Conservation (phyloP, 176 grass and related monocot genomes). For the Phyllostachys edulis region DNA sequence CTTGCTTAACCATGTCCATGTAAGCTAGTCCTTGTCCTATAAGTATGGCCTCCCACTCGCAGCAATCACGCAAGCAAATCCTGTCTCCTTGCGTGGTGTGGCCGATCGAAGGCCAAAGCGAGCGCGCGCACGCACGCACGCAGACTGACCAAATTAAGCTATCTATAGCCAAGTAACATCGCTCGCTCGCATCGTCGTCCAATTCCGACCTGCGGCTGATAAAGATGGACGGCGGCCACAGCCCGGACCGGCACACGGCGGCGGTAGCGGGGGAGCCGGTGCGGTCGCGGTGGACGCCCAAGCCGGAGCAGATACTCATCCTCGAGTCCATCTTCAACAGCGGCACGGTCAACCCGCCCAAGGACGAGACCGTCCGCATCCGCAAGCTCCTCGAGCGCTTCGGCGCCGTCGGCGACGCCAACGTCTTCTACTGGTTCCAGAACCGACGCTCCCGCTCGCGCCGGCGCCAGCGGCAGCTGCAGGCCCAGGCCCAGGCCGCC, state of each 20-base stretch:
- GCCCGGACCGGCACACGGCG: slow-evolving; percentile 36
- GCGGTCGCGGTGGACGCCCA: slow-evolving; percentile 85
- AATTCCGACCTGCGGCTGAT: not conserved
- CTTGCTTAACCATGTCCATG: not conserved
- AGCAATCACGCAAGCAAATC: slow-evolving; percentile 26
- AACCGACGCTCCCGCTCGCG: slow-evolving; percentile 85
- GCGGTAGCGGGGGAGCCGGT: slow-evolving; percentile 47
- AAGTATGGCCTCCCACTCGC: not conserved
- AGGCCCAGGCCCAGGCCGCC: slow-evolving; percentile 40
- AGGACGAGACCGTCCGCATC: slow-evolving; percentile 91
- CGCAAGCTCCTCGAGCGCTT: slow-evolving; percentile 94
- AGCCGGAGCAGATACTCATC: slow-evolving; percentile 94
- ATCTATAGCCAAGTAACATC: not conserved
- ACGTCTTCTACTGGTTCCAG: slow-evolving; percentile 99
- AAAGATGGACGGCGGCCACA: slow-evolving; percentile 40
- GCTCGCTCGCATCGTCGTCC: not conserved
- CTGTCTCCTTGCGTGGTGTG: not conserved
- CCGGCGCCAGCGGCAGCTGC: slow-evolving; percentile 84
- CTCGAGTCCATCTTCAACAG: slow-evolving; percentile 98
- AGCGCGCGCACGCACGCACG: not conserved
- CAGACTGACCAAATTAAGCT: not conserved
- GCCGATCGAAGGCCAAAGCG: not conserved
- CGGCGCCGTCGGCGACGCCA: slow-evolving; percentile 86
- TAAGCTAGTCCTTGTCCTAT: slow-evolving; percentile 3
- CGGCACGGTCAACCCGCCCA: slow-evolving; percentile 95